A percentile compares a stretch with the other conserved stretches of the same genome.
These are phyloP conservation scores for Phallus indusiatus DNA, from an alignment of 768 basidiomycete species.

Conservation along the genomic window DNA sequence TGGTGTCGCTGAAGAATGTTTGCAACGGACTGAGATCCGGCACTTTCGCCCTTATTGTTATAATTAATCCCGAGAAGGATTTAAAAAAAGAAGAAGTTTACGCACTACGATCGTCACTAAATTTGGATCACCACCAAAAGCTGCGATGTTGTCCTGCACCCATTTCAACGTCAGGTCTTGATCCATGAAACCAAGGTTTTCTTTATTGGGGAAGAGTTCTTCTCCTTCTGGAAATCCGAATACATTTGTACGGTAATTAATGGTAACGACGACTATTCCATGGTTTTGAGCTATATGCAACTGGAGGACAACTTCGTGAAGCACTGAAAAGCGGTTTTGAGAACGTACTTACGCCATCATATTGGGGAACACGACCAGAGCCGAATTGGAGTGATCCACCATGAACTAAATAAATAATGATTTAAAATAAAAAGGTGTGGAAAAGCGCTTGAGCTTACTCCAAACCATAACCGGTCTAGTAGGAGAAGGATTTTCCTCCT, in stretches of 20 bases:
- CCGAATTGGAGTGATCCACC: conserved; percentile 4
- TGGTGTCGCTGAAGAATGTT: conserved; percentile 6
- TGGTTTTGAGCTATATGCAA: conserved; percentile 2
- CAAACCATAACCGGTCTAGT: not conserved
- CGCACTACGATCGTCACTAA: conserved; percentile 27
- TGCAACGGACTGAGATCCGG: conserved; percentile 2
- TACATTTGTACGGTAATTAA: conserved; percentile 46
- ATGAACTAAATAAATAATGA: not conserved
- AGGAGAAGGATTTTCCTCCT: not conserved
- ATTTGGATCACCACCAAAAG: conserved; percentile 29
- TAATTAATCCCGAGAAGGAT: no score
- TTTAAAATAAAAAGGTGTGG: not conserved
- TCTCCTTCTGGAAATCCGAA: conserved; percentile 39
- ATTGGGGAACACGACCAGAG: not conserved
- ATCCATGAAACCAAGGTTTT: conserved; percentile 51
- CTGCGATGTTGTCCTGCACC: conserved; percentile 26
- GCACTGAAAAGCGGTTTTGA: not conserved
- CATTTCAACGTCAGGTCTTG: conserved; percentile 37
- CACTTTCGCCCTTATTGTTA: not conserved
- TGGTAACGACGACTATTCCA: conserved; percentile 3
- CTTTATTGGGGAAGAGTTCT: conserved; percentile 10
- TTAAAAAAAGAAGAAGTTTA: no score
- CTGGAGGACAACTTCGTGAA: not conserved
- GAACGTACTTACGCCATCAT: conserved; percentile 2
- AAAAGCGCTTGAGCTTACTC: not conserved